These are phyloP conservation scores for Cicer judaicum DNA, from an alignment of 306 rosid species.

Conservation along the genomic window DNA sequence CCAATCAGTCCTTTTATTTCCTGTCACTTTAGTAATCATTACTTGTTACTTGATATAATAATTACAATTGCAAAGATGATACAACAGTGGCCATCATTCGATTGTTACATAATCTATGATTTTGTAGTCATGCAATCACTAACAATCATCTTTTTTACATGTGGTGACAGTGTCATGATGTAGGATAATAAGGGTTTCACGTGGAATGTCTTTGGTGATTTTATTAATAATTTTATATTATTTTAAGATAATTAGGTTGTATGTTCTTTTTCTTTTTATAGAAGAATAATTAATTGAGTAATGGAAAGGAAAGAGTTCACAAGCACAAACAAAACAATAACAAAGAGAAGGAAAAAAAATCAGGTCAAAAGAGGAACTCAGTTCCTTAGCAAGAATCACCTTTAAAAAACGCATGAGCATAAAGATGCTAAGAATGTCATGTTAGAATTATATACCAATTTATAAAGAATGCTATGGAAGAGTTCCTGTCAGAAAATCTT, in stretches of 20 bases:
- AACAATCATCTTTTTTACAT: constrained; percentile 9
- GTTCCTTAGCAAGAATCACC: constrained; percentile 13
- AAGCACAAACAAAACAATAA: neutral
- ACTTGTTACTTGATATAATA: constrained; percentile 35
- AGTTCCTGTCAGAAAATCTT: neutral
- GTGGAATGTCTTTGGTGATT: constrained; percentile 1
- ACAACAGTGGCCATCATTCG: constrained; percentile 19
- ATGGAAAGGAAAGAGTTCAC: neutral
- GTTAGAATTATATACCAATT: neutral
- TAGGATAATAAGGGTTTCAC: neutral
- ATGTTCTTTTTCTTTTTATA: neutral
- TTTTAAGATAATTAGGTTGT: neutral
- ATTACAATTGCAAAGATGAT: constrained; percentile 40
- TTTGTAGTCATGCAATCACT: constrained; percentile 1
- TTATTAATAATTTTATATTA: neutral
- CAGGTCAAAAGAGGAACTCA: constrained; percentile 8
- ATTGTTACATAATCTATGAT: neutral
- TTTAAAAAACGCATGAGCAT: constrained; percentile 9
- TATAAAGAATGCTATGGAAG: neutral
- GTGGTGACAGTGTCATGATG: constrained; percentile 17
- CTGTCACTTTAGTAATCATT: constrained; percentile 30
- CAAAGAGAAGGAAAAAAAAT: neutral
- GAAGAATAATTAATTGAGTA: neutral
- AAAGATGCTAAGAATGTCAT: constrained; percentile 15
- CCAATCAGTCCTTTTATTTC: neutral